Evolutionary conservation across 768 basidiomycete genomes (phyloP).

Genomic region (Fistulinella prunicolor): DNA sequence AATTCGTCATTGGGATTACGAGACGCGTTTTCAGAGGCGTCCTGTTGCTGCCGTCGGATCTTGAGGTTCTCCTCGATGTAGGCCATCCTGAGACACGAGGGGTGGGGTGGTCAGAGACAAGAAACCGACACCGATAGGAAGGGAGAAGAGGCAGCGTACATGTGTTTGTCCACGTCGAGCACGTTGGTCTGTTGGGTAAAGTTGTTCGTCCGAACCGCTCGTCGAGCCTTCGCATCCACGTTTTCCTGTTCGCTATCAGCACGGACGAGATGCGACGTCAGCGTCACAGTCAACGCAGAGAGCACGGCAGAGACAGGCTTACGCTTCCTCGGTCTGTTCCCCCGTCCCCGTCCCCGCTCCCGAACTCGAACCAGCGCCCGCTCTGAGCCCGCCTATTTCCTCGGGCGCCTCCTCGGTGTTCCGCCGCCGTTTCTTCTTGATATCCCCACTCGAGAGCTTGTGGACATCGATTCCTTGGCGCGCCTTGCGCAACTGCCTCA

Average conservation of each 20-base stretch:
- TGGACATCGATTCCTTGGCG: constrained; percentile 83
- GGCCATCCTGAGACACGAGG: constrained; percentile 62
- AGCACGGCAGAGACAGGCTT: too few species aligned
- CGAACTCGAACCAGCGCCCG: constrained; percentile 29
- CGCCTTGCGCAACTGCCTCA: constrained; percentile 70
- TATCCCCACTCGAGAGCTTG: constrained; percentile 83
- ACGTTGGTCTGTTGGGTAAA: constrained; percentile 97
- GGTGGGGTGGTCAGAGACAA: background rate
- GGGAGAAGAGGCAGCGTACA: constrained; percentile 51
- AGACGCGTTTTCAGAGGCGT: constrained; percentile 44
- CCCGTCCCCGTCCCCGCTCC: background rate
- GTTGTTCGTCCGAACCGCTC: constrained; percentile 80
- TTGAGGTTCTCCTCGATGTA: constrained; percentile 95
- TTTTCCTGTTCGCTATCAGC: constrained; percentile 55
- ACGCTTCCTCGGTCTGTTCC: too few species aligned
- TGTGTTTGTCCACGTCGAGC: constrained; percentile 97
- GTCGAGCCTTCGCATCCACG: constrained; percentile 66
- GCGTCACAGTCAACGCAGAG: background rate
- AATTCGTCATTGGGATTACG: constrained; percentile 73
- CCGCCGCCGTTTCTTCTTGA: constrained; percentile 64
- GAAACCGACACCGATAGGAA: background rate
- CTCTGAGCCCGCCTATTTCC: constrained; percentile 54
- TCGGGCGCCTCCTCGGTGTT: constrained; percentile 39
- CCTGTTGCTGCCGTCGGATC: constrained; percentile 57
- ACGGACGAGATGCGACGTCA: too few species aligned